Percentiles rank a stretch among this genome's conserved stretches.
Conservation (phyloP, 2,329 filamentous ascomycete genomes). For the Davidsoniella eucalypti region DNA sequence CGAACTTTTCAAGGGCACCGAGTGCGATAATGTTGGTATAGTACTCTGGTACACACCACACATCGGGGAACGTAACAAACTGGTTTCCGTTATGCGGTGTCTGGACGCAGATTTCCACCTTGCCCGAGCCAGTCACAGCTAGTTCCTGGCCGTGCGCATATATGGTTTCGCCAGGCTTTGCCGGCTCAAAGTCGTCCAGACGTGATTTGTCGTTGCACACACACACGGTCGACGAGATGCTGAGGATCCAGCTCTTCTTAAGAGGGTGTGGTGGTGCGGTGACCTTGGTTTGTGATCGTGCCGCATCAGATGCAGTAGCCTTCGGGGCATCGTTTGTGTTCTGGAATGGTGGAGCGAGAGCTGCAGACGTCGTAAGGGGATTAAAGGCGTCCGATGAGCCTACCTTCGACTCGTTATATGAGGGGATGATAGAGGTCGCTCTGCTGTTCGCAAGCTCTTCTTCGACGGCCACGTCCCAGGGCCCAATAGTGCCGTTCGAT, state of each 20-base stretch:
- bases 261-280: background rate
- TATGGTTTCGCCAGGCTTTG: slow-evolving; percentile 2
- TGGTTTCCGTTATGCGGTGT: background rate
- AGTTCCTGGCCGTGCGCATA: slow-evolving; percentile 8
- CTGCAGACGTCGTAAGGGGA: background rate
- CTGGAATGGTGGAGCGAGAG: background rate
- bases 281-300: background rate
- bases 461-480: background rate
- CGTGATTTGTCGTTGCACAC: slow-evolving; percentile 9
- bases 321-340: background rate
- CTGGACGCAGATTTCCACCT: slow-evolving; percentile 8
- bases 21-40: slow-evolving; percentile 11
- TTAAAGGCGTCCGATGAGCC: no score
- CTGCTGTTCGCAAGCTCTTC: background rate
- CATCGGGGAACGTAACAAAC: slow-evolving; percentile 11
- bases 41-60: slow-evolving; percentile 9
- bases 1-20: slow-evolving; percentile 5
- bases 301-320: no score
- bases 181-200: slow-evolving; percentile 6
- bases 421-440: background rate
- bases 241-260: slow-evolving; percentile 12
- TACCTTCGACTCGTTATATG: no score
- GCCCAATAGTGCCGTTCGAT: no score
- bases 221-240: slow-evolving; percentile 8
- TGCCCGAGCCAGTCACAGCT: slow-evolving; percentile 3